Evolutionary conservation across 176 grass and related monocot species (phyloP).

Genomic region (Aegilops tauschii): DNA sequence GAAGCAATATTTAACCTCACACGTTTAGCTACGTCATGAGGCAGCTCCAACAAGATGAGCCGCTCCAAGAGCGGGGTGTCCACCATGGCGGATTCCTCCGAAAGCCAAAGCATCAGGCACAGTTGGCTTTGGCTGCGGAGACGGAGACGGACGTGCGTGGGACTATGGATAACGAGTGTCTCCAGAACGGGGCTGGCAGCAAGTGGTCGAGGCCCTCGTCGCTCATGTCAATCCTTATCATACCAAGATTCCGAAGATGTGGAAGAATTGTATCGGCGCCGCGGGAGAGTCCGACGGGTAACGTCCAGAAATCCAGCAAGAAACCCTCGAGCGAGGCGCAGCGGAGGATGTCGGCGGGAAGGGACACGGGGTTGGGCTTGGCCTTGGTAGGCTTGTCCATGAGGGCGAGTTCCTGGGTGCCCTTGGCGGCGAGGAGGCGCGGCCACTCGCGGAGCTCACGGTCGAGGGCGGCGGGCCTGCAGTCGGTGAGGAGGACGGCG

Average conservation of each 20-base stretch:
- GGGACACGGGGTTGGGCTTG: background rate
- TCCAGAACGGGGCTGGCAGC: background rate
- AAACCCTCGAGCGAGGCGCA: background rate
- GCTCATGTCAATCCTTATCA: background rate
- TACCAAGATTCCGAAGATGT: conserved; percentile 14
- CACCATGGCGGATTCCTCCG: background rate
- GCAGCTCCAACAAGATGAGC: background rate
- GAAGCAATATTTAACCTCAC: background rate
- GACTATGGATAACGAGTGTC: too few species aligned
- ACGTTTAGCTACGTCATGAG: background rate
- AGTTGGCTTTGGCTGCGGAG: background rate
- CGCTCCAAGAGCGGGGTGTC: background rate
- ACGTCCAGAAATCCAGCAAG: background rate
- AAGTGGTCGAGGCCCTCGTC: conserved; percentile 1
- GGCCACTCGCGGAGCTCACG: background rate
- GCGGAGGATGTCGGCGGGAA: background rate
- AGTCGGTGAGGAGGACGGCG: background rate
- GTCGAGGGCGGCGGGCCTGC: background rate
- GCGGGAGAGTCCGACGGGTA: background rate
- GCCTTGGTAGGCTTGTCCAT: background rate
- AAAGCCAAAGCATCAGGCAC: background rate
- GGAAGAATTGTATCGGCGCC: background rate
- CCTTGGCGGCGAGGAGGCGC: background rate
- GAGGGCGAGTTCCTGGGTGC: background rate
- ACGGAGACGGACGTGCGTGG: background rate